Percentiles rank a stretch among this genome's conserved stretches.
phyloP scores from a whole-genome alignment of 805 yeast species.

The Sugiyamaella valdiviana region DNA sequence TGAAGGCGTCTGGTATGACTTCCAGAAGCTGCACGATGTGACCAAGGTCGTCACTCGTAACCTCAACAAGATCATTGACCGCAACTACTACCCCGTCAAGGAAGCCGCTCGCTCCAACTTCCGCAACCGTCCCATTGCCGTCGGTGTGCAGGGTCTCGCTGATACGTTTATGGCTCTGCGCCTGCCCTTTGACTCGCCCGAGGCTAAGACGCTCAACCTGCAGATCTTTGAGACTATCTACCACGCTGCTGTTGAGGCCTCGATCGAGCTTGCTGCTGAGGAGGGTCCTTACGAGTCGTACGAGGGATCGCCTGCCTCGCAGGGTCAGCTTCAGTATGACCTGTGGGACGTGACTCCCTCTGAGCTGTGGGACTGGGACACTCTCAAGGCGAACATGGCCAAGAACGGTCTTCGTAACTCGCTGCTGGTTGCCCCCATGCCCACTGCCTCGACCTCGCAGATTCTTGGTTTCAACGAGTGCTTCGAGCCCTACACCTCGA shows the following conservation, averaged over 20 bases:
- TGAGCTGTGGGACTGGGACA: constrained; percentile 83
- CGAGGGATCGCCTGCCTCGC: constrained; percentile 83
- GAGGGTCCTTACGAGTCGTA: constrained; percentile 69
- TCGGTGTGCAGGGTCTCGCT: constrained; percentile 97
- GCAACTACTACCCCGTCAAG: constrained; percentile 75
- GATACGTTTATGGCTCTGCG: constrained; percentile 77
- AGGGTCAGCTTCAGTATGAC: constrained; percentile 81
- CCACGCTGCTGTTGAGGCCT: constrained; percentile 86
- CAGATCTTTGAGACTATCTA: constrained; percentile 94
- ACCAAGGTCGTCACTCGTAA: constrained; percentile 74
- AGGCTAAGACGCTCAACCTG: constrained; percentile 67
- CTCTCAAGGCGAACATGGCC: constrained; percentile 52
- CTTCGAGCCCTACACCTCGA: constrained; percentile 93
- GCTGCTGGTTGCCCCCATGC: constrained; percentile 79
- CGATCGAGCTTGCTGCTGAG: constrained; percentile 67
- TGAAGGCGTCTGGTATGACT: constrained; percentile 56
- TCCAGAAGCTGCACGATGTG: constrained; percentile 65
- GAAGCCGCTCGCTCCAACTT: constrained; percentile 70
- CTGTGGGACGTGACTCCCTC: constrained; percentile 78
- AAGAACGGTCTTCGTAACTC: constrained; percentile 79
- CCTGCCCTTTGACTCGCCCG: constrained; percentile 77
- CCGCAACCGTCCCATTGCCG: constrained; percentile 88
- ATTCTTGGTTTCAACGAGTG: constrained; percentile 91
- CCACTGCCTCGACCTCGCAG: constrained; percentile 96
- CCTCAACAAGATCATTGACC: constrained; percentile 77